Evolutionary conservation across 1,284 basidiomycete genomes (phyloP), one percentile per base, ranked within the genome.

Genomic region (Chondrostereum purpureum): DNA sequence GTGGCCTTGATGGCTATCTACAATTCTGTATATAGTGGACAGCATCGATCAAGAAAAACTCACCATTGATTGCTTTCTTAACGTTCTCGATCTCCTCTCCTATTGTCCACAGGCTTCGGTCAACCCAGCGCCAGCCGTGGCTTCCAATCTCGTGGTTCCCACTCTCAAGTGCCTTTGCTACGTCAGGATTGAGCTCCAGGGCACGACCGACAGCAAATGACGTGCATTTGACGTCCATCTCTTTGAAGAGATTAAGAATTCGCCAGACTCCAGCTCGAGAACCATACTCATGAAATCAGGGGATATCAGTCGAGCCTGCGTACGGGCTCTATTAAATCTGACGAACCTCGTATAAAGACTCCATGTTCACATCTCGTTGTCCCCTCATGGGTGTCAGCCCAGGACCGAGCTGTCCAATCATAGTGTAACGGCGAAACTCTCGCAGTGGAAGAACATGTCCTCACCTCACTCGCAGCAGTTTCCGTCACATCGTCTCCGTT

Each of bases 61-160:
- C 33, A 47, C 49, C 45, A 20, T 27, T 21, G 12, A 50, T 42
- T 3, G 49, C 38, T 36, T 44, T 47, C 16, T 34, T 38, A 13
- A 35, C 42, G 42, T 50, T 47, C 16, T 50, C 48, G 6, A 27
- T 39, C 31, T 50, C 49, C 22, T 50, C 49, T 24, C 47, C 49
- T 12, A 14, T 34, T 8, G 42, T 43, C 45, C 45, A 50, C 3
- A 18, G 37, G 39, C 45, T 47, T 11, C 45, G 42, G 35, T 50
- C 45, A 3, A 50, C 39, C 49, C 49, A 50, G 19, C 49, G 42
- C 45, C 45, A 47, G 14, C 49, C 49, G 42, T 50, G 49, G 34
- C 45, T 44, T 10, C 42, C 45, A 18, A 50, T 44, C 23, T 50
- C 49, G 31, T 47, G 45, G 1, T 46, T 46, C 3, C 20, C 38